Percentiles rank a stretch among this genome's conserved stretches.
These are phyloP conservation scores for Monilinia laxa DNA, from an alignment of 2,329 filamentous ascomycete species.

Conservation along the genomic window DNA sequence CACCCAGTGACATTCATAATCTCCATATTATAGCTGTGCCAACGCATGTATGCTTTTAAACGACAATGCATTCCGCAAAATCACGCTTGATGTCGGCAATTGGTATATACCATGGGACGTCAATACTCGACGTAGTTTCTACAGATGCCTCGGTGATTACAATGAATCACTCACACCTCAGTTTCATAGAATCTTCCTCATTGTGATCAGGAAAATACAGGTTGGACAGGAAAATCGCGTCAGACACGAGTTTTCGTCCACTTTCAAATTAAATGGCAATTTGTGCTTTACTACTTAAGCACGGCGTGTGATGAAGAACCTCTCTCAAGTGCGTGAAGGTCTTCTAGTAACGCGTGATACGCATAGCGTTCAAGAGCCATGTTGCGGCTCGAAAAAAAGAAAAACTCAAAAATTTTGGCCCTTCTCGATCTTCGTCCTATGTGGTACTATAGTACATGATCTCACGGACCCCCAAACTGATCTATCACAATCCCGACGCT, in stretches of 20 bases:
- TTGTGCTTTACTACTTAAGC: neutral
- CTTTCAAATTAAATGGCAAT: neutral
- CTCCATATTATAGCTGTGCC: neutral
- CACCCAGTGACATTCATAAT: neutral
- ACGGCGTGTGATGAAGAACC: neutral
- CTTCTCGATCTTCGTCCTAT: neutral
- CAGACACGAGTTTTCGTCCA: neutral
- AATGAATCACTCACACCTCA: neutral
- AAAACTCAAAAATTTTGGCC: neutral
- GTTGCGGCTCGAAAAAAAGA: neutral
- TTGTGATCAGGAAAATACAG: neutral
- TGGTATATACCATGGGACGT: neutral
- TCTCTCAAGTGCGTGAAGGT: neutral
- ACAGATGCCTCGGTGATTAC: neutral
- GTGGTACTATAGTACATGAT: neutral
- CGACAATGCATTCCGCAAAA: neutral
- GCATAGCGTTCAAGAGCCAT: neutral
- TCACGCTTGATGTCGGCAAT: neutral
- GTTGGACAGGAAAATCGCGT: neutral
- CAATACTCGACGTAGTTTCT: neutral
- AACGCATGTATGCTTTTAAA: neutral
- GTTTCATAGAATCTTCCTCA: neutral
- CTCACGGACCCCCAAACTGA: conserved; percentile 1
- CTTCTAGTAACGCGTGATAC: neutral
- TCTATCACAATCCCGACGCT: neutral